These are phyloP conservation scores for Myochromella boudieri DNA, from an alignment of 768 basidiomycete genomes.

Conservation along the genomic window DNA sequence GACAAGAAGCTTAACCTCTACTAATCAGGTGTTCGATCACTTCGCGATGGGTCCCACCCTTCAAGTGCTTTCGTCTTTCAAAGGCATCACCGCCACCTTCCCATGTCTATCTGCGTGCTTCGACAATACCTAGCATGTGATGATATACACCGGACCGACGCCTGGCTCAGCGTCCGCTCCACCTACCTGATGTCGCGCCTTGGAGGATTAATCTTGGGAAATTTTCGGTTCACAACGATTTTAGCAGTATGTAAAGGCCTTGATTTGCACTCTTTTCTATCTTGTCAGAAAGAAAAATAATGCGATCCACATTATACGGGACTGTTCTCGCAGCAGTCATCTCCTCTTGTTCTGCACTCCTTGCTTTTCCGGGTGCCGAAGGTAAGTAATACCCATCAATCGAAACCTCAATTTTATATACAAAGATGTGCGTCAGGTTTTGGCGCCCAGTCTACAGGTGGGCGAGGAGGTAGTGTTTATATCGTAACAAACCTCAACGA, in stretches of 20 bases:
- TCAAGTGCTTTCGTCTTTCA: not conserved
- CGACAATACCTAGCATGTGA: slow-evolving; percentile 6
- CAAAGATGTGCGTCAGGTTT: slow-evolving; percentile 21
- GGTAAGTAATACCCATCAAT: slow-evolving; percentile 13
- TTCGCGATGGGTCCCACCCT: not conserved
- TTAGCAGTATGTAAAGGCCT: not conserved
- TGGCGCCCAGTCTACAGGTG: slow-evolving; percentile 32
- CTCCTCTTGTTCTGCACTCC: slow-evolving; percentile 23
- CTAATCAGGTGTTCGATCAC: not conserved
- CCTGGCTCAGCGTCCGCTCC: too few species aligned
- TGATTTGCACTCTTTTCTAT: not conserved
- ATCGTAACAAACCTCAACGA: slow-evolving; percentile 34
- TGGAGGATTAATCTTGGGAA: slow-evolving; percentile 12
- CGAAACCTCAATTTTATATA: not conserved
- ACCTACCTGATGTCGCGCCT: not conserved
- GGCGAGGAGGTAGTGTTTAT: slow-evolving; percentile 31
- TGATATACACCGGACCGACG: slow-evolving; percentile 8
- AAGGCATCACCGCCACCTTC: not conserved
- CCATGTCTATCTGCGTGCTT: too few species aligned
- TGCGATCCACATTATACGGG: slow-evolving; percentile 8
- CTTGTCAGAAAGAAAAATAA: not conserved
- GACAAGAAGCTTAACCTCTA: too few species aligned
- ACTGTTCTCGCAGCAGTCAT: slow-evolving; percentile 7
- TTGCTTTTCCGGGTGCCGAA: slow-evolving; percentile 34
- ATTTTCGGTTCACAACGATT: slow-evolving; percentile 9